Evolutionary conservation across 2,329 filamentous ascomycete genomes (phyloP), one percentile per base, ranked within the genome.

Genomic region (Venturia nashicola): DNA sequence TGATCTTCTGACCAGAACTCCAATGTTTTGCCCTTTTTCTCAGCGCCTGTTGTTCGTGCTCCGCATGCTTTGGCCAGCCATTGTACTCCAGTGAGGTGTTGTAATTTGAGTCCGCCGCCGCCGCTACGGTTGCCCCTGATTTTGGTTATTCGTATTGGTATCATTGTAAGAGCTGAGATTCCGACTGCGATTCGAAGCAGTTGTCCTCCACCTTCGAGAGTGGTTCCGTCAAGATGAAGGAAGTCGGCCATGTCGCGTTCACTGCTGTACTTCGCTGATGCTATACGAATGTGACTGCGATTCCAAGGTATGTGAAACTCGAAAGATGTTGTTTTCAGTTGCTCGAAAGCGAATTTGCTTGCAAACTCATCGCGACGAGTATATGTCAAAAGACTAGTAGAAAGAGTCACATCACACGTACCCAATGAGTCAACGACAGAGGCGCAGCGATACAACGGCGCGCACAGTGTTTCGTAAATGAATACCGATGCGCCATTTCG

Each of bases 121-220:
- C 78, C 77, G 62, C 68, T 70, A 66, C 80, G 76, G 36, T 79
- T 83, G 39, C 78, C 83, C 8, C 84, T 80, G 64, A 86, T 82
- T 65, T 80, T 71, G 51, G 73, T 75, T 66, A 86, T 80, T 32
- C 73, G 74, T 61, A 86, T 72, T 1, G 82, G 77, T 1, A 71
- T 77, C 27, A 71, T 70, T 6, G 79, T 83, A 18, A 86, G 74
- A 5, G 80, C 79, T 1, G 83, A 81, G 2, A 86, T 72, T 16
- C 79, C 78, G 9, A 85, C 68, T 2, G 83, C 81, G 61, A 83
- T 78, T 27, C 84, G 82, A 54, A 86, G 75, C 2, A 86, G 76
- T 70, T 86, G 84, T 16, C 84, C 84, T 34, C 84, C 84, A 46
- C 83, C 84, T 77, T 86, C 83, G 23, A 86, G 79, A 3, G 78